Percentiles rank a stretch among this genome's conserved stretches.
phyloP scores from a whole-genome alignment of 1,284 basidiomycete genomes.

The Melampsora larici-populina region DNA sequence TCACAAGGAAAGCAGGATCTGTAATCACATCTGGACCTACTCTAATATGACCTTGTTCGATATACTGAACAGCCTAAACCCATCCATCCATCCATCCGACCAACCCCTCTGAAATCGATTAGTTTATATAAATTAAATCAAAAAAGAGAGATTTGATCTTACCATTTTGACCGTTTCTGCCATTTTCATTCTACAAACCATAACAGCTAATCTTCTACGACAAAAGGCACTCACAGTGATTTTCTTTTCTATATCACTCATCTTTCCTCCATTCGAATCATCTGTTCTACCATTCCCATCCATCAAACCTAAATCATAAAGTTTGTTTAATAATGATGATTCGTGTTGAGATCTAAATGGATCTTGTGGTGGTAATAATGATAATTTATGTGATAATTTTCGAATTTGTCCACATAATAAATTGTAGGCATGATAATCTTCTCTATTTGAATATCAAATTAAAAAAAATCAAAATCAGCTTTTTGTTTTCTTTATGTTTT shows the following conservation, averaged over 20 bases:
- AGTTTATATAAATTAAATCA: neutral
- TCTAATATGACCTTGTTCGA: constrained; percentile 96
- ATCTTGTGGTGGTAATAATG: constrained; percentile 82
- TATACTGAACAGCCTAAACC: constrained; percentile 82
- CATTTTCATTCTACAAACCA: constrained; percentile 92
- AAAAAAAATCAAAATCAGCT: neutral
- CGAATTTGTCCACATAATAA: constrained; percentile 85
- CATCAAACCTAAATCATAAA: constrained; percentile 95
- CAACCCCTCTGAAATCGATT: no score
- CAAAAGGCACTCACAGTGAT: constrained; percentile 94
- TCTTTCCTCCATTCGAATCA: constrained; percentile 57
- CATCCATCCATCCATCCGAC: no score
- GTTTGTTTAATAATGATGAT: constrained; percentile 79
- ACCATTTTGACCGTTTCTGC: constrained; percentile 91
- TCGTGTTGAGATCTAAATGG: constrained; percentile 84
- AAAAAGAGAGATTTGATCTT: constrained; percentile 53
- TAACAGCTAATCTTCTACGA: constrained; percentile 81
- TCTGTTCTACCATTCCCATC: constrained; percentile 62
- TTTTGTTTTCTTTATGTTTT: constrained; percentile 24
- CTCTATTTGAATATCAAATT: constrained; percentile 2
- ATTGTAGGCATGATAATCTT: constrained; percentile 69
- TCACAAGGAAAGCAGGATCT: constrained; percentile 94
- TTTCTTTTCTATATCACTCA: constrained; percentile 89
- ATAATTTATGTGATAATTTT: constrained; percentile 78
- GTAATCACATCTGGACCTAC: constrained; percentile 94